Evolutionary conservation across 2,329 filamentous ascomycete species (phyloP).

Genomic region (Xylaria sp.): DNA sequence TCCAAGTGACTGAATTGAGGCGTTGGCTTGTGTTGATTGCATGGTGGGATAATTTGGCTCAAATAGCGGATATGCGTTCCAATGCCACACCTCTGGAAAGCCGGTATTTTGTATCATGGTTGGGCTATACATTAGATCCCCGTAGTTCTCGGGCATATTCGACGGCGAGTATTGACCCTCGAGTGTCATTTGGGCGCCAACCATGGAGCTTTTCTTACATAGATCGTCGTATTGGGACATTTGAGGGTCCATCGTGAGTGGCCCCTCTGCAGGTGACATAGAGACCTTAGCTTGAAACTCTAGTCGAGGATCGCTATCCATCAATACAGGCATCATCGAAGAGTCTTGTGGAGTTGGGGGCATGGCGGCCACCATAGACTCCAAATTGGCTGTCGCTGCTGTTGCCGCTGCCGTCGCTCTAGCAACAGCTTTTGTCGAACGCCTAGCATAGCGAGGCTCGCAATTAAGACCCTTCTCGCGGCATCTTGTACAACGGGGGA

Average conservation of each 20-base stretch:
- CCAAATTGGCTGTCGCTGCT: constrained; percentile 38
- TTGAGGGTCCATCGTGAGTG: constrained; percentile 41
- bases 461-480: constrained; percentile 55
- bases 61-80: too few relatives aligned
- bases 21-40: neutral
- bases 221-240: constrained; percentile 38
- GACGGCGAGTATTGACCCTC: constrained; percentile 46
- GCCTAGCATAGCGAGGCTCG: constrained; percentile 55
- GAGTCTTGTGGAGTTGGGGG: constrained; percentile 20
- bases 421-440: constrained; percentile 55
- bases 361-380: constrained; percentile 22
- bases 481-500: constrained; percentile 54
- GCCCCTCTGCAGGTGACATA: constrained; percentile 38
- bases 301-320: constrained; percentile 31
- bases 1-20: constrained; percentile 27
- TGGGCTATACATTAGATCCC: neutral
- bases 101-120: too few relatives aligned
- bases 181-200: constrained; percentile 43
- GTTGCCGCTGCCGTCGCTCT: constrained; percentile 51
- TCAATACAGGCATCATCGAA: neutral
- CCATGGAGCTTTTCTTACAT: constrained; percentile 41
- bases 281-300: neutral
- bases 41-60: too few relatives aligned
- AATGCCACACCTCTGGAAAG: too few relatives aligned
- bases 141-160: too few relatives aligned